These are phyloP conservation scores for Hansenula sp. DNA, from an alignment of 1,139 yeast species.

Conservation along the genomic window DNA sequence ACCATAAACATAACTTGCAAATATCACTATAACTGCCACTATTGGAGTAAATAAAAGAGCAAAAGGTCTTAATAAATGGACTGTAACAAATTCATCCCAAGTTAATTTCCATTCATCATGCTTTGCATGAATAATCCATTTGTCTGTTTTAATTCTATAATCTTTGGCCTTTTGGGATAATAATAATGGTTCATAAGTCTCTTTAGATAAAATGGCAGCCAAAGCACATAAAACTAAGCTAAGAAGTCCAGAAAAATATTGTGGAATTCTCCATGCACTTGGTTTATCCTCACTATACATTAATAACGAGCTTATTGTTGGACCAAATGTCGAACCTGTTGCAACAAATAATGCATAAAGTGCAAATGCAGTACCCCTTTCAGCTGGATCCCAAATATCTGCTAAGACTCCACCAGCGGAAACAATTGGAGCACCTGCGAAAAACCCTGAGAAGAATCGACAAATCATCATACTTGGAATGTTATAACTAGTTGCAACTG, in stretches of 20 bases:
- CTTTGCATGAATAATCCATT: conserved; percentile 32
- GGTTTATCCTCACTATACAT: conserved; percentile 40
- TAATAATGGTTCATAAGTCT: conserved; percentile 35
- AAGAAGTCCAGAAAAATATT: conserved; percentile 36
- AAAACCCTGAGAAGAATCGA: conserved; percentile 47
- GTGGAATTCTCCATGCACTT: conserved; percentile 43
- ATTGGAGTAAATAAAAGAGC: conserved; percentile 42
- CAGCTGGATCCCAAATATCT: conserved; percentile 32
- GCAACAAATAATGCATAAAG: conserved; percentile 42
- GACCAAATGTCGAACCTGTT: conserved; percentile 54
- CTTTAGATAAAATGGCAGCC: conserved; percentile 25
- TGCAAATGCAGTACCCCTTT: conserved; percentile 27
- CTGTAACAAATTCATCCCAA: conserved; percentile 31
- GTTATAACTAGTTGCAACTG: conserved; percentile 44
- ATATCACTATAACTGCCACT: conserved; percentile 36
- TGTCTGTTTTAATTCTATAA: conserved; percentile 31
- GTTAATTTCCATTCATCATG: conserved; percentile 40
- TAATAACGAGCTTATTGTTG: conserved; percentile 44
- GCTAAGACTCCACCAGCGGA: conserved; percentile 53
- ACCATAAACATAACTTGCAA: conserved; percentile 44
- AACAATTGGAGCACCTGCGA: conserved; percentile 52
- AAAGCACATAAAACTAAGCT: conserved; percentile 24
- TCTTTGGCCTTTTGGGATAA: conserved; percentile 31
- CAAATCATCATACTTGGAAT: conserved; percentile 41
- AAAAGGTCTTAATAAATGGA: conserved; percentile 40